Evolutionary conservation across 2,329 filamentous ascomycete species (phyloP).

Genomic region (Colletotrichum brevisporum): DNA sequence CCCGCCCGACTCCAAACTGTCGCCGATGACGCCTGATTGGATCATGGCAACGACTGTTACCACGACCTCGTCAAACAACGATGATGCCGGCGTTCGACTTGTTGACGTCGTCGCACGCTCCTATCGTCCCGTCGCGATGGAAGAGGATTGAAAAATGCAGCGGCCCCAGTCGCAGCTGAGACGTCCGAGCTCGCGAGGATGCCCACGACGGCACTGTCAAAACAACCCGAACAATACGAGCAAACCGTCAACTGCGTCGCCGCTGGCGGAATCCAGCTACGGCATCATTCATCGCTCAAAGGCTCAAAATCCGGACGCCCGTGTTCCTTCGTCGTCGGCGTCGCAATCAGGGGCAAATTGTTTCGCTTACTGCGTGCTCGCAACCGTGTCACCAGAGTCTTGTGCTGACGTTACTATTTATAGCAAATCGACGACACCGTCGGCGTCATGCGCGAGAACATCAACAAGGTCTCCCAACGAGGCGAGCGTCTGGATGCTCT

Average conservation of each 20-base stretch:
- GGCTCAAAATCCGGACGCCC: not conserved
- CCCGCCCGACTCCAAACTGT: conserved; percentile 26
- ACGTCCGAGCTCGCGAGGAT: not conserved
- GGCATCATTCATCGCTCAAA: not conserved
- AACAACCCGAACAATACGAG: not conserved
- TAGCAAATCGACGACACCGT: conserved; percentile 99
- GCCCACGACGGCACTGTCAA: not conserved
- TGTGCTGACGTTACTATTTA: conserved; percentile 40
- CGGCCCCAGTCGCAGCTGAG: not conserved
- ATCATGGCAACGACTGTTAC: conserved; percentile 12
- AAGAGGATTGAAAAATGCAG: not conserved
- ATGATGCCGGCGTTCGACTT: not conserved
- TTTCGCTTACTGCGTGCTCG: conserved; percentile 23
- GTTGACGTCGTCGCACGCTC: not conserved
- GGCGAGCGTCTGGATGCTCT: conserved; percentile 89
- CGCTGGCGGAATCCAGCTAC: not conserved
- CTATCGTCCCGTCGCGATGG: conserved; percentile 10
- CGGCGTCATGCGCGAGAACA: conserved; percentile 96
- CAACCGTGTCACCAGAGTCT: conserved; percentile 26
- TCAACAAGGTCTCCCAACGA: conserved; percentile 95
- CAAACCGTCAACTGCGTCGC: not conserved
- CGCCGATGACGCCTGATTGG: conserved; percentile 30
- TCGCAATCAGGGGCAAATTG: conserved; percentile 30
- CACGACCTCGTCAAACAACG: not conserved
- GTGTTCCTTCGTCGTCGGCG: not conserved